Evolutionary conservation across 2,329 filamentous ascomycete genomes (phyloP).

Genomic region (Paraconiothyrium brasiliense): DNA sequence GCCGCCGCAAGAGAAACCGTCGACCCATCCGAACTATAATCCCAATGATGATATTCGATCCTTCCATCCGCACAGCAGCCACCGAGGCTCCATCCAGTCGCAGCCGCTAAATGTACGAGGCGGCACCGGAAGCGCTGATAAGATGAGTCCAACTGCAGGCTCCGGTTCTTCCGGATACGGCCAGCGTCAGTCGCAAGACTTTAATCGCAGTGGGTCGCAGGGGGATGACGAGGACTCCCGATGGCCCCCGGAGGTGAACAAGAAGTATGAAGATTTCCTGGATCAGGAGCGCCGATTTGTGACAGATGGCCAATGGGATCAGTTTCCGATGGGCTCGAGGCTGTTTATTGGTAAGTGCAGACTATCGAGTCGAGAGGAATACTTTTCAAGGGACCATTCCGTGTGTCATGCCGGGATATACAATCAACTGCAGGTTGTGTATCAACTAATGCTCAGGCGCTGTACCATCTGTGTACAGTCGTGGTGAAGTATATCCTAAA

Average conservation of each 20-base stretch:
- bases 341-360: slow-evolving; percentile 77
- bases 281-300: slow-evolving; percentile 78
- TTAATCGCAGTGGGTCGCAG: slow-evolving; percentile 35
- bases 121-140: slow-evolving; percentile 5
- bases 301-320: slow-evolving; percentile 81
- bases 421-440: neutral
- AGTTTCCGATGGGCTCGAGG: slow-evolving; percentile 78
- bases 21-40: slow-evolving; percentile 59
- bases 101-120: slow-evolving; percentile 36
- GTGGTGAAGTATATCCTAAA: neutral
- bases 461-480: neutral
- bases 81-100: slow-evolving; percentile 43
- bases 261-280: slow-evolving; percentile 76
- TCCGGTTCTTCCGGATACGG: slow-evolving; percentile 39
- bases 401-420: neutral
- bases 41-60: slow-evolving; percentile 60
- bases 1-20: slow-evolving; percentile 59
- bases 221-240: slow-evolving; percentile 58
- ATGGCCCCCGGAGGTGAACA: slow-evolving; percentile 68
- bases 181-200: slow-evolving; percentile 37
- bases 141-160: slow-evolving; percentile 29
- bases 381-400: neutral
- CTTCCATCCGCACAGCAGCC: slow-evolving; percentile 58
- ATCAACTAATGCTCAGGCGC: neutral
- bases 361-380: neutral